Conservation (phyloP, 129 eudicot species). For the Kitagawia praeruptora region DNA sequence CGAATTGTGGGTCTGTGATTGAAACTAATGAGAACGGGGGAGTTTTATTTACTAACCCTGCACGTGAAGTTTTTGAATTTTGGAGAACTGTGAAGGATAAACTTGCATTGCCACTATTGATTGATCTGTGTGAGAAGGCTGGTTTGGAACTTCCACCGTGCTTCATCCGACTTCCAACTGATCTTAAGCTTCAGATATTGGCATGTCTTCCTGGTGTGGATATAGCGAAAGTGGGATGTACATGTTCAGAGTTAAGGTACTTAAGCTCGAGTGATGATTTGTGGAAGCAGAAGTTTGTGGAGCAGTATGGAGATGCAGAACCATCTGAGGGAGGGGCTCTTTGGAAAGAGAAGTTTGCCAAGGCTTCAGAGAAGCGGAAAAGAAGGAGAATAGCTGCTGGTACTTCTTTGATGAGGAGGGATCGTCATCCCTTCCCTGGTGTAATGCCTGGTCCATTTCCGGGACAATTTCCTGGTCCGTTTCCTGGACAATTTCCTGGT, state of each 20-base stretch:
- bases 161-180: conserved; percentile 58
- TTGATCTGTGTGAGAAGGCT: conserved; percentile 56
- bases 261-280: conserved; percentile 46
- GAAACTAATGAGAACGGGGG: conserved; percentile 18
- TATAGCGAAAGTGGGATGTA: conserved; percentile 49
- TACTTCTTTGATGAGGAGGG: conserved; percentile 19
- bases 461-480: background rate
- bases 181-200: conserved; percentile 56
- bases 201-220: conserved; percentile 45
- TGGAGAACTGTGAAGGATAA: conserved; percentile 62
- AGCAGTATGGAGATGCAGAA: conserved; percentile 39
- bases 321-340: conserved; percentile 17
- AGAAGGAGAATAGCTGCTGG: conserved; percentile 25
- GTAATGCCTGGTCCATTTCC: background rate
- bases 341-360: conserved; percentile 50
- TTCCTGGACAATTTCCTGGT: background rate
- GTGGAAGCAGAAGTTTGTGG: conserved; percentile 50
- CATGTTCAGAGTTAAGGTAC: conserved; percentile 50
- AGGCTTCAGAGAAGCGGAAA: conserved; percentile 32
- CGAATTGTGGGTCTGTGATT: conserved; percentile 33
- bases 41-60: conserved; percentile 22
- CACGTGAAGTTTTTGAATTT: conserved; percentile 50
- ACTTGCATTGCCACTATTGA: conserved; percentile 49
- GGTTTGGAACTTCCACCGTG: conserved; percentile 56
- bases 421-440: conserved; percentile 22